Percentiles rank a stretch among this genome's conserved stretches.
These are phyloP conservation scores for Alternaria triticina DNA, from an alignment of 2,329 filamentous ascomycete species.

Conservation along the genomic window DNA sequence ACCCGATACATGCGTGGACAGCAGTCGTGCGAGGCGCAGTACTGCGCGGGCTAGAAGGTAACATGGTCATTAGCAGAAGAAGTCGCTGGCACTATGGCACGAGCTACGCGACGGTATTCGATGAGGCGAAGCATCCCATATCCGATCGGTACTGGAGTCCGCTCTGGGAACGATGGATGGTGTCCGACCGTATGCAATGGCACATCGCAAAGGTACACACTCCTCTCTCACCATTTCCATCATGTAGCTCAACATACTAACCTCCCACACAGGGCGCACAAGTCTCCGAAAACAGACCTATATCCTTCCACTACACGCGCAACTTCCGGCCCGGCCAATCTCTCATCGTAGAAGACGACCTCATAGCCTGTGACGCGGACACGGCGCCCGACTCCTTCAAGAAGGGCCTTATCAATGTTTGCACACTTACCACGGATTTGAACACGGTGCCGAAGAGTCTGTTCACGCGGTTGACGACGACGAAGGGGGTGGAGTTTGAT, in stretches of 20 bases:
- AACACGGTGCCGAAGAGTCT: slow-evolving; percentile 75
- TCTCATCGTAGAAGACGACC: slow-evolving; percentile 77
- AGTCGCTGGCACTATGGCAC: slow-evolving; percentile 81
- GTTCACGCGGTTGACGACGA: slow-evolving; percentile 79
- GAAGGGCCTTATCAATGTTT: slow-evolving; percentile 70
- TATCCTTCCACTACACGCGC: slow-evolving; percentile 84
- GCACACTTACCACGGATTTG: slow-evolving; percentile 80
- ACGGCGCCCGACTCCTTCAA: slow-evolving; percentile 62
- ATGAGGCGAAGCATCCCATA: slow-evolving; percentile 75
- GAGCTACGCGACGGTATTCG: slow-evolving; percentile 80
- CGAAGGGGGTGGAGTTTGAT: slow-evolving; percentile 79
- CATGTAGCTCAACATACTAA: slow-evolving; percentile 6
- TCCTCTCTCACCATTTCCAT: no score
- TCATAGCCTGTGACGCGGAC: slow-evolving; percentile 77
- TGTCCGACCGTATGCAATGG: slow-evolving; percentile 84
- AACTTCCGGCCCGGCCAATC: slow-evolving; percentile 83
- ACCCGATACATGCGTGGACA: slow-evolving; percentile 82
- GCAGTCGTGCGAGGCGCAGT: slow-evolving; percentile 80
- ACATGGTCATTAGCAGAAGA: slow-evolving; percentile 77
- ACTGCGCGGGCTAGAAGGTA: slow-evolving; percentile 75
- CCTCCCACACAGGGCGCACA: slow-evolving; percentile 66
- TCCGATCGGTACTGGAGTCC: slow-evolving; percentile 80
- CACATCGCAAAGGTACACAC: slow-evolving; percentile 73
- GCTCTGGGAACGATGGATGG: slow-evolving; percentile 83
- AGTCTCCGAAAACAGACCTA: slow-evolving; percentile 74